Base-by-base conservation (phyloP, 768 basidiomycete genomes). In the Pulveroboletus sp. region DNA sequence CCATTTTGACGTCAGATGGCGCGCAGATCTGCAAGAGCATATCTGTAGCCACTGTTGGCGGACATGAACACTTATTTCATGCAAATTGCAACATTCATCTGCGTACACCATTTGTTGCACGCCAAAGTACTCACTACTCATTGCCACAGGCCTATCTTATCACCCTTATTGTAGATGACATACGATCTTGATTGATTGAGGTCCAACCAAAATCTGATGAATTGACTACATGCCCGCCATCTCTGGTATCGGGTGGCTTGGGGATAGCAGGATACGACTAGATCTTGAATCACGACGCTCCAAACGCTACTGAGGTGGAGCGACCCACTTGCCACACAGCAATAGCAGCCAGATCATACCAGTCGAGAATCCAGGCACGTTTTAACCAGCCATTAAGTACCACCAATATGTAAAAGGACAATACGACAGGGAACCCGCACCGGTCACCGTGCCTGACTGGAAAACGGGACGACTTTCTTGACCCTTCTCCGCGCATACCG, bases 21-120 rank as follows among this genome's bases (percentile, higher is more conserved):
- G 6, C 74, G 76, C 44, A 68, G 76, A 57, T 78, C 78, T 7
- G 63, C 77, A 35, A 74, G 74, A 46, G 75, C 76, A 60, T 78
- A 79, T 58, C 60, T 79, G 43, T 78, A 69, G 47, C 49, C 48
- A 33, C 28, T 6, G 4, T 28, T 10, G 24, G 39, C 51, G 43
- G n/a, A 47, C 13, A 15, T 17, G 42, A 37, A 43, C 39, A 3
- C 38, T 43, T 40, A 15, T 37, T 32, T 43, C 39, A 13, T 33
- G 30, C 53, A 43, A 28, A 36, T 39, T 39, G 27, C 56, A 46
- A 36, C 57, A 37, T 42, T 17, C 43, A 54, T 46, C 43, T 18
- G 13, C 48, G 46, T 54, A 57, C 40, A 43, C 61, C 49, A 55
- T 59, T 46, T 49, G 53, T 60, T 42, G 39, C 54, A 51, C 49